Evolutionary conservation across 768 basidiomycete genomes (phyloP).

Genomic region (Austroboletus festivus): DNA sequence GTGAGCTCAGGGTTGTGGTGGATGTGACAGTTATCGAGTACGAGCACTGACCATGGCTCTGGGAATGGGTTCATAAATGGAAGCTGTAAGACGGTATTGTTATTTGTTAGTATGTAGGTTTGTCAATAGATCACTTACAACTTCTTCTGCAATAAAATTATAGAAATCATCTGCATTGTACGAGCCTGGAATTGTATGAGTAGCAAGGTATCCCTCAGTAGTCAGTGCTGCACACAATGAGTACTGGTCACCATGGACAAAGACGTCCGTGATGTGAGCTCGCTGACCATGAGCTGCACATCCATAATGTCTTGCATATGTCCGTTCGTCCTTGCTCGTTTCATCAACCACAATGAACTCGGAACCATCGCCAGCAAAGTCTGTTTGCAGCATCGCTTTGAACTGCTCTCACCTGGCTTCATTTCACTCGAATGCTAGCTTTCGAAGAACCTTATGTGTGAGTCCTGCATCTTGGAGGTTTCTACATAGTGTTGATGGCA

Average conservation of each 20-base stretch:
- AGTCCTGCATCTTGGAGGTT: constrained; percentile 12
- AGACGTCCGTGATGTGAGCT: no score
- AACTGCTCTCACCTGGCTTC: not conserved
- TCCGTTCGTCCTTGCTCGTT: constrained; percentile 23
- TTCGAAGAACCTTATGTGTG: not conserved
- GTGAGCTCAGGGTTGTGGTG: constrained; percentile 25
- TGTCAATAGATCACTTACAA: no score
- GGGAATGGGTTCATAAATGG: constrained; percentile 31
- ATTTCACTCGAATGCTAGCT: not conserved
- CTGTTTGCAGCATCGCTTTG: constrained; percentile 1
- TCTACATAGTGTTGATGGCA: constrained; percentile 10
- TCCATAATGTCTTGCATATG: no score
- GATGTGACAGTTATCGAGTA: constrained; percentile 31
- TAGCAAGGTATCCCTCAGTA: not conserved
- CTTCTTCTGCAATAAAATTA: constrained; percentile 30
- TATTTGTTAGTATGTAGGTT: not conserved
- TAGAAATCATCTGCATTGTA: constrained; percentile 33
- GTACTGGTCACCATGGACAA: constrained; percentile 31
- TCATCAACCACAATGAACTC: constrained; percentile 11
- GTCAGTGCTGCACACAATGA: constrained; percentile 36
- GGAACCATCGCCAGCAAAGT: not conserved
- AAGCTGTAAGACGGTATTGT: constrained; percentile 6
- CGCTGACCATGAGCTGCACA: no score
- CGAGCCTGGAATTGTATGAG: constrained; percentile 30
- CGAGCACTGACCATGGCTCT: constrained; percentile 20